Conservation (phyloP, 2,329 filamentous ascomycete species). For the Paecilomyces sp. region DNA sequence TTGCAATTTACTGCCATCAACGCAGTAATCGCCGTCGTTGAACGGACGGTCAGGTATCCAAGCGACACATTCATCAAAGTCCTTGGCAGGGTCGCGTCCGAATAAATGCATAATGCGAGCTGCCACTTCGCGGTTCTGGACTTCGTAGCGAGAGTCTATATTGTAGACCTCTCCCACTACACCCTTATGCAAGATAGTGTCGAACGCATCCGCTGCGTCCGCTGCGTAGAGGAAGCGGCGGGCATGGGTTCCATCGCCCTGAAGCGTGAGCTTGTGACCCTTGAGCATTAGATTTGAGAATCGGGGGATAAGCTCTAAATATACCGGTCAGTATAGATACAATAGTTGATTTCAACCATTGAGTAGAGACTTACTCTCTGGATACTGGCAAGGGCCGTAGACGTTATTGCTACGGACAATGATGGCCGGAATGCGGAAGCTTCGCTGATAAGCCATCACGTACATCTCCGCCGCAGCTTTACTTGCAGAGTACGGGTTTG, state of each 20-base stretch:
- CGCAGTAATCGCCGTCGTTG: slow-evolving; percentile 67
- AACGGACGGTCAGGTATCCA: slow-evolving; percentile 67
- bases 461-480: slow-evolving; percentile 80
- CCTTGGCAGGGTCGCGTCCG: slow-evolving; percentile 44
- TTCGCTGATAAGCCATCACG: slow-evolving; percentile 65
- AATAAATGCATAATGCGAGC: slow-evolving; percentile 57
- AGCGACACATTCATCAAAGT: neutral
- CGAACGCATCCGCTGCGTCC: slow-evolving; percentile 74
- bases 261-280: slow-evolving; percentile 60
- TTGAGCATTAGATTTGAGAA: slow-evolving; percentile 67
- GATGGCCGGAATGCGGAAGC: slow-evolving; percentile 54
- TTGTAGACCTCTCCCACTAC: slow-evolving; percentile 72
- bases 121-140: slow-evolving; percentile 68
- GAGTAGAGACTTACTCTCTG: slow-evolving; percentile 59
- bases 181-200: slow-evolving; percentile 75
- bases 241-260: slow-evolving; percentile 68
- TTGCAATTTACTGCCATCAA: slow-evolving; percentile 62
- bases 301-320: slow-evolving; percentile 71
- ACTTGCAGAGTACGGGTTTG: slow-evolving; percentile 69
- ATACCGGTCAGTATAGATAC: neutral
- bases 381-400: slow-evolving; percentile 77
- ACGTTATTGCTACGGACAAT: slow-evolving; percentile 80
- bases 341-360: too few relatives aligned
- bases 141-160: slow-evolving; percentile 69
- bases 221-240: slow-evolving; percentile 71